Evolutionary conservation across 75 land plant genomes (phyloP).

Genomic region (Adiantum capillusveneris): DNA sequence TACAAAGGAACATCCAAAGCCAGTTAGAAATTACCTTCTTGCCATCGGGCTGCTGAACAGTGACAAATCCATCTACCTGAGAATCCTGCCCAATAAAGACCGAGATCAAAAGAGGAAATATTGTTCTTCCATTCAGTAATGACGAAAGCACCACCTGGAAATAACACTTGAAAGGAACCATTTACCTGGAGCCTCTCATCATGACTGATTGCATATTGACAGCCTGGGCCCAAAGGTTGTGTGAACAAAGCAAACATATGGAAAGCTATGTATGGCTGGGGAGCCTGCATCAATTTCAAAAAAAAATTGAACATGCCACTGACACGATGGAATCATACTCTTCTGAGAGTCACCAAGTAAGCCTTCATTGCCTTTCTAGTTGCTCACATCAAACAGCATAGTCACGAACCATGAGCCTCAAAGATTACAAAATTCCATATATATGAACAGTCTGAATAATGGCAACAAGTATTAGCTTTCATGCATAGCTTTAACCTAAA

Average conservation of each 20-base stretch:
- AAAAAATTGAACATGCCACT: too few species aligned
- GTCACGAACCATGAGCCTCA: neutral
- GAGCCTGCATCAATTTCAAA: neutral
- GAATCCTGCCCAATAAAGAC: neutral
- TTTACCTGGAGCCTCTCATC: neutral
- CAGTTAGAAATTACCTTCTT: conserved; percentile 5
- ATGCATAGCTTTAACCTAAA: too few species aligned
- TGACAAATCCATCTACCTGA: neutral
- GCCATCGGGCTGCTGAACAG: conserved; percentile 6
- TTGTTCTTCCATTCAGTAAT: too few species aligned
- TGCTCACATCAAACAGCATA: neutral
- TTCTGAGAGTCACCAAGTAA: neutral
- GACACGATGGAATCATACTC: neutral
- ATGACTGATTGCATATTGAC: neutral
- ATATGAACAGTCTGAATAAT: too few species aligned
- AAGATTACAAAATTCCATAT: too few species aligned
- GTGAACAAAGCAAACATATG: conserved; percentile 6
- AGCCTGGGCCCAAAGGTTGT: neutral
- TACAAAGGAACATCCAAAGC: too few species aligned
- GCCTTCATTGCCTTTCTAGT: neutral
- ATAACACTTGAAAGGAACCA: neutral
- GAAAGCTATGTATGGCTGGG: conserved; percentile 3
- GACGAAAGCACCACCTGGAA: neutral
- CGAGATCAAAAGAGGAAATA: neutral
- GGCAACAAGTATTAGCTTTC: too few species aligned